phyloP scores from a whole-genome alignment of 1,139 yeast genomes.

The Lodderomyces orthopsilosis region DNA sequence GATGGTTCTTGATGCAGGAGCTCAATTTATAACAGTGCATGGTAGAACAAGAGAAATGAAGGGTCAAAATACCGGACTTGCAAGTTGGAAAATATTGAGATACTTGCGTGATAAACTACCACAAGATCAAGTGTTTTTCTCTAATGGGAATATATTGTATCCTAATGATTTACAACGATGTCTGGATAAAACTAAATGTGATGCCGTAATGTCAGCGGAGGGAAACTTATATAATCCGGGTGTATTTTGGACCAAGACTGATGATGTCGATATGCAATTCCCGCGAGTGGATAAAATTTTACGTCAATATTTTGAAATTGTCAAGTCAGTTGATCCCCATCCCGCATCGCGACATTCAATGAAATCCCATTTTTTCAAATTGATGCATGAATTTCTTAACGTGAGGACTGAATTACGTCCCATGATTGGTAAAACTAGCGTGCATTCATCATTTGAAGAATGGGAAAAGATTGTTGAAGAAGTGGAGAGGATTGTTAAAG shows the following conservation, averaged over 20 bases:
- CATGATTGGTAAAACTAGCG: constrained; percentile 57
- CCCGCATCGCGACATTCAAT: constrained; percentile 77
- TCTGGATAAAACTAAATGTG: constrained; percentile 59
- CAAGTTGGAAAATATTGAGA: constrained; percentile 82
- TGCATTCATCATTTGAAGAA: constrained; percentile 46
- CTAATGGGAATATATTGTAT: constrained; percentile 89
- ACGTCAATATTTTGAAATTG: constrained; percentile 87
- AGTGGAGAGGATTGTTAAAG: constrained; percentile 64
- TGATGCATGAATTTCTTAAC: constrained; percentile 74
- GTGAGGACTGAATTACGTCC: constrained; percentile 76
- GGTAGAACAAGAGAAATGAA: constrained; percentile 97
- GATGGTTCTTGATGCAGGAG: constrained; percentile 92
- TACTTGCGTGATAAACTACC: constrained; percentile 81
- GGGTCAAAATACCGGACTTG: constrained; percentile 93
- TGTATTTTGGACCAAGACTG: constrained; percentile 60
- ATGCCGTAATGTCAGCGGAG: constrained; percentile 98
- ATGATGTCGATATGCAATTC: constrained; percentile 62
- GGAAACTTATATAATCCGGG: constrained; percentile 95
- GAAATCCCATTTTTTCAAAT: constrained; percentile 91
- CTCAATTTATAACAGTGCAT: constrained; percentile 91
- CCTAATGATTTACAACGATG: constrained; percentile 78
- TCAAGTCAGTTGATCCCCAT: constrained; percentile 55
- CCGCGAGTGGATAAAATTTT: constrained; percentile 83
- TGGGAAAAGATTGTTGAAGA: constrained; percentile 69
- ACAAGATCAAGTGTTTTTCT: constrained; percentile 78